Percentiles rank a stretch among this genome's conserved stretches.
Evolutionary conservation across 2,329 filamentous ascomycete genomes (phyloP).

Genomic region (Aspergillus pseudoglaucus): DNA sequence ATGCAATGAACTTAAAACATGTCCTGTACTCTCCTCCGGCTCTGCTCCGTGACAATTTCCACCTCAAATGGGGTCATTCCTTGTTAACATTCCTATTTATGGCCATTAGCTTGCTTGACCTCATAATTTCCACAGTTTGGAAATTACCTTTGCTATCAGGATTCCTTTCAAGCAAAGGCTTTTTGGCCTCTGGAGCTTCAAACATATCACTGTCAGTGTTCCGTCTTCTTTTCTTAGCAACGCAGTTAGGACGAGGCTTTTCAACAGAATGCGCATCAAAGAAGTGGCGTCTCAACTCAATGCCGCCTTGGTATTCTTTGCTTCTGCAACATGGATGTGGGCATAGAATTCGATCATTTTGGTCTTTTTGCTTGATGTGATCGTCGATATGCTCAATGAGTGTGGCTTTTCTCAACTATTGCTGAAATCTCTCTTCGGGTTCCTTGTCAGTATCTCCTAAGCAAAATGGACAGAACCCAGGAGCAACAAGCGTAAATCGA

Average conservation of each 20-base stretch:
- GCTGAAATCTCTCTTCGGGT: conserved; percentile 3
- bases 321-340: conserved; percentile 3
- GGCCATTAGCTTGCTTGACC: not conserved
- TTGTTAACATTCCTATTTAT: not conserved
- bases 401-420: conserved; percentile 8
- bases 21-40: not conserved
- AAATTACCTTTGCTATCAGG: not conserved
- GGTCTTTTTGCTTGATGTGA: not conserved
- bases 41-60: not conserved
- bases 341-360: not conserved
- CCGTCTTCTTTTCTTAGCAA: conserved; percentile 1
- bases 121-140: not conserved
- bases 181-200: not conserved
- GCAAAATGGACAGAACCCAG: conserved; percentile 9
- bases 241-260: conserved; percentile 5
- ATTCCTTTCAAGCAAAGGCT: not conserved
- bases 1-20: not conserved
- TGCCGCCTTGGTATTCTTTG: not conserved
- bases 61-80: not conserved
- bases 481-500: conserved; percentile 7
- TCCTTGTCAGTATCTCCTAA: conserved; percentile 5
- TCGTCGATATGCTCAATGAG: conserved; percentile 8
- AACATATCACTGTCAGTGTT: not conserved
- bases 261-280: conserved; percentile 6
- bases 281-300: conserved; percentile 2